phyloP scores from a whole-genome alignment of 2,329 filamentous ascomycete genomes.

The Clonostachys sp. region DNA sequence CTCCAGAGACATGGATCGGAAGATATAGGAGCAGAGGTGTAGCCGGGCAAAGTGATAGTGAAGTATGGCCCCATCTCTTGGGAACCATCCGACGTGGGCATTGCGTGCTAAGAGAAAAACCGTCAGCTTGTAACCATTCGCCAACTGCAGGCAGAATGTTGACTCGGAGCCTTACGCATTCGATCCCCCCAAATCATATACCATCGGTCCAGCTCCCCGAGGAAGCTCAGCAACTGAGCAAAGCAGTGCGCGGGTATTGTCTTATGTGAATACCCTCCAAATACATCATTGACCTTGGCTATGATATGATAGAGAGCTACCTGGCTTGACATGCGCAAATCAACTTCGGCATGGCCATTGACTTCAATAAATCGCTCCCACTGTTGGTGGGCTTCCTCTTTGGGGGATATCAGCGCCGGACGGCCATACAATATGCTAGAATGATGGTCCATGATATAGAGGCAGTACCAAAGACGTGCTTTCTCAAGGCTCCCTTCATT shows the following conservation, averaged over 20 bases:
- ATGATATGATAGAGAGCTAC: too few relatives aligned
- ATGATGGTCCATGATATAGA: conserved; percentile 64
- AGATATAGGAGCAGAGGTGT: conserved; percentile 36
- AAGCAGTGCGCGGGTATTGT: too few relatives aligned
- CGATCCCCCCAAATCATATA: conserved; percentile 2
- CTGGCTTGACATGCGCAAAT: too few relatives aligned
- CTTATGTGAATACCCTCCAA: too few relatives aligned
- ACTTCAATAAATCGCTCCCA: conserved; percentile 32
- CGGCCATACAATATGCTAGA: conserved; percentile 57
- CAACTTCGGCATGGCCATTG: conserved; percentile 19
- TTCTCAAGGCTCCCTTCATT: conserved; percentile 43
- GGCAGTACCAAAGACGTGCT: conserved; percentile 56
- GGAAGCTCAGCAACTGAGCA: conserved; percentile 30
- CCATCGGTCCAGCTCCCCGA: not conserved
- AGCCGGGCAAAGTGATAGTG: conserved; percentile 37
- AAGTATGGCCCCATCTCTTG: conserved; percentile 42
- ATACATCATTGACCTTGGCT: too few relatives aligned
- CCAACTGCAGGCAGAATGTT: conserved; percentile 33
- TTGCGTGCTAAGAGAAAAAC: conserved; percentile 9
- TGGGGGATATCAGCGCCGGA: conserved; percentile 55
- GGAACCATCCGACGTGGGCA: conserved; percentile 20
- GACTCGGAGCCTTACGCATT: conserved; percentile 4
- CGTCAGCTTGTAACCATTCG: conserved; percentile 29
- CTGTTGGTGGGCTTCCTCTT: conserved; percentile 51
- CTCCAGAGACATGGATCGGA: conserved; percentile 27